Conservation (phyloP, 495 filamentous ascomycete species). For the Pyrenula massariospora region DNA sequence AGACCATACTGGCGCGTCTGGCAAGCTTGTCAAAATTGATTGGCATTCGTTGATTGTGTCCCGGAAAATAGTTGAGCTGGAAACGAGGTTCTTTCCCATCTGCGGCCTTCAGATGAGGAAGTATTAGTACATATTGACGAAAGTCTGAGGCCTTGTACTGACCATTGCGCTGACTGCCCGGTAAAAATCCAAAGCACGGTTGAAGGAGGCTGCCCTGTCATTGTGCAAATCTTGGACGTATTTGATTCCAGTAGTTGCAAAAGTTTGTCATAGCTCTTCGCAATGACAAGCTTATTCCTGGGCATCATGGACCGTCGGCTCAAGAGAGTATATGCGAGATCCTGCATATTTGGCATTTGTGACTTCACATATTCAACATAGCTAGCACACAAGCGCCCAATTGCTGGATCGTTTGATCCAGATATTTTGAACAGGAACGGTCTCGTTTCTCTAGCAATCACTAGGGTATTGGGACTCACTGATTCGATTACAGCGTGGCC, state of each 20-base stretch:
- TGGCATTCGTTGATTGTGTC: background rate
- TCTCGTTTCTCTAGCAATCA: background rate
- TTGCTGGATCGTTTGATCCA: background rate
- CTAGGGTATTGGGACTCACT: background rate
- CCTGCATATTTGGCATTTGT: background rate
- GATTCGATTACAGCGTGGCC: conserved; percentile 9
- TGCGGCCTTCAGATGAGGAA: background rate
- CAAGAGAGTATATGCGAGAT: conserved; percentile 3
- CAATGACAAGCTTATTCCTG: background rate
- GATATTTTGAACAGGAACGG: conserved; percentile 3
- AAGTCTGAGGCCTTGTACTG: background rate
- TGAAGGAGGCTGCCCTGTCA: background rate
- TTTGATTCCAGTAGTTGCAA: background rate
- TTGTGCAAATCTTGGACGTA: background rate
- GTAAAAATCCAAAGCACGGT: conserved; percentile 1
- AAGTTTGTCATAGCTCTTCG: conserved; percentile 1
- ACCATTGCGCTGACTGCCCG: conserved; percentile 6
- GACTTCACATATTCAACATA: conserved; percentile 1
- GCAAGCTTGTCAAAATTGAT: background rate
- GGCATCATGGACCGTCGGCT: conserved; percentile 1
- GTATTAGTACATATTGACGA: background rate
- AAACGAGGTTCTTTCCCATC: background rate
- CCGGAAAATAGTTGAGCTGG: background rate
- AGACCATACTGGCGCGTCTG: background rate
- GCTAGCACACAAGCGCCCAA: background rate